Base-by-base conservation (phyloP, 306 rosid genomes). In the Gastrolobium villosum region DNA sequence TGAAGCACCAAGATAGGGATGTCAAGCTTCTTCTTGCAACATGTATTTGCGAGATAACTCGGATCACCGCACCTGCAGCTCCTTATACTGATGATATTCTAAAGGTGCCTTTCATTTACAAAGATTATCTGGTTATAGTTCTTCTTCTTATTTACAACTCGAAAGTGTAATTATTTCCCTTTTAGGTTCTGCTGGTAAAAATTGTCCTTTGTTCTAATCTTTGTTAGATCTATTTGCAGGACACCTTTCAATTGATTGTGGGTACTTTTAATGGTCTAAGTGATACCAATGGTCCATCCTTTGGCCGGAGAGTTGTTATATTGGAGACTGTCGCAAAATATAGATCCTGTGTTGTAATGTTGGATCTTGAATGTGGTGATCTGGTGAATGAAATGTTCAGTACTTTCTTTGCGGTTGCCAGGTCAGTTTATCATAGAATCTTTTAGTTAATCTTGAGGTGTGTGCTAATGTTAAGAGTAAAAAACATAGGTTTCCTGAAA, bases 281-380 rank as follows among this genome's bases (percentile, higher is more conserved):
- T 43, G 99, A 96, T 85, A 90, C 89, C 26, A 87, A 82, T 52
- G 99, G 99, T 84, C 93, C 94, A 74, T 96, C 99, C 81, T 96
- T 96, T 84, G 92, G 93, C 65, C 88, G 98, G 83, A 93, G 98
- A 89, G 96, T 96, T 83, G 90, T 87, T 77, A 96, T 96, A 82
- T 83, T 96, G 93, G 99, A 96, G 94, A 96, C 99, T 70, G 91
- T 96, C 60, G 98, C 99, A 49, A 93, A 85, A 67, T 96, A 96
- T 86, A 96, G 99, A 88, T 96, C 99, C 7, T 96, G 99, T 57
- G 99, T 96, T 75, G 99, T 96, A 75, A 96, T 96, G 98, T 81
- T 96, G 87, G 99, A 96, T 84, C 99, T 96, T 61, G 99, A 96
- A 86, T 96, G 99, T 78, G 89, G 93, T 80, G 97, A 90, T 80